Base-by-base conservation (phyloP, 768 basidiomycete species). In the Tephrocybe sp. region DNA sequence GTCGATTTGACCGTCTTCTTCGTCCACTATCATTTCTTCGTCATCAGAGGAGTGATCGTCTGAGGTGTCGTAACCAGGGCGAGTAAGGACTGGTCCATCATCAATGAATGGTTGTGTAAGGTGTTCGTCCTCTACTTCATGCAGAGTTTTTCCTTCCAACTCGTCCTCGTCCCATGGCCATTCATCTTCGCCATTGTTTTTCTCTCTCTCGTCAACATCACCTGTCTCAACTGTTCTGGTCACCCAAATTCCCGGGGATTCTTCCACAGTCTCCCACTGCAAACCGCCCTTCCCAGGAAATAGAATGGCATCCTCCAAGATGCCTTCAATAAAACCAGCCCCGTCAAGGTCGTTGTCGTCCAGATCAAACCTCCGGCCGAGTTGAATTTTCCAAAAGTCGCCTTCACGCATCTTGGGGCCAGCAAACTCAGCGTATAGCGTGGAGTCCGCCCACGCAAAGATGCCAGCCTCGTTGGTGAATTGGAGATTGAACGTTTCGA, bases 311-410 rank as follows among this genome's bases (percentile, higher is more conserved):
- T 74, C 72, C 43, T 72, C 71, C 15, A 71, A 50, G 3, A 71
- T 23, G 1, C 55, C 65, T 37, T 68, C 66, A 2, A 70, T 59
- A 47, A 74, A 74, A 17, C 25, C 30, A 2, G 67, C 58, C 0
- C 73, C 74, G 50, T 76, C 70, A 0, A 55, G 28, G 52, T 74
- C 73, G 18, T 69, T 68, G 17, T 56, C 60, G 12, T 71, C 71
- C 12, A 76, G 62, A 25, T 56, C 28, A 24, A 76, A 54, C 7
- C 68, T 46, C 18, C 74, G 53, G 4, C 73, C 74, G 11, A 76
- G 65, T 43, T 67, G 63, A 7, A 76, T 73, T 49, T 71, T 70
- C 75, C 75, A 74, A 8, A 54, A 51, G 49, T 72, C 66, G 3
- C 67, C 71, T 23, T 58, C 15, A 14, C 60, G 51, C 65, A 76